Evolutionary conservation across 2,329 filamentous ascomycete genomes (phyloP).

Genomic region (Aureobasidium sp.): DNA sequence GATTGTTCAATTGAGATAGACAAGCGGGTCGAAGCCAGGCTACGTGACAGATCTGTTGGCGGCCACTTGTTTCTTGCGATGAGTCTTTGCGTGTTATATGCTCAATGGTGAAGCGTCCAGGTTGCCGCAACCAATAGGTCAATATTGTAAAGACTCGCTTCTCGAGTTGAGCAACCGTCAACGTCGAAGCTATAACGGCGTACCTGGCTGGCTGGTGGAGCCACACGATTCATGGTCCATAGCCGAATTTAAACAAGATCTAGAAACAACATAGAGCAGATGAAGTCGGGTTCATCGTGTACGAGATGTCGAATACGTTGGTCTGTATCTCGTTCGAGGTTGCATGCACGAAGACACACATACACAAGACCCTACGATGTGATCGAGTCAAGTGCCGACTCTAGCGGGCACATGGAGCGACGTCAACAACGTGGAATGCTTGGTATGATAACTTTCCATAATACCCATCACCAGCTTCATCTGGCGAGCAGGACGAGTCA

Average conservation of each 20-base stretch:
- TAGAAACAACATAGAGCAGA: neutral
- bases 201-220: neutral
- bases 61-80: neutral
- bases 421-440: slow-evolving; percentile 4
- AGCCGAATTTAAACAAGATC: neutral
- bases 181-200: slow-evolving; percentile 6
- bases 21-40: neutral
- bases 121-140: neutral
- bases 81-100: neutral
- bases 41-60: neutral
- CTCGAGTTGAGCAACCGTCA: neutral
- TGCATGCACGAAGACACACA: neutral
- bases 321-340: neutral
- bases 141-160: slow-evolving; percentile 5
- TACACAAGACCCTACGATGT: neutral
- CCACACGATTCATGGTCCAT: neutral
- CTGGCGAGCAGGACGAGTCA: neutral
- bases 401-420: neutral
- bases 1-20: neutral
- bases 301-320: neutral
- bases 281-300: neutral
- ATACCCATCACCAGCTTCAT: neutral
- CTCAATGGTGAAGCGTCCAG: neutral
- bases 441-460: neutral
- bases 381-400: neutral